A percentile compares a stretch with the other conserved stretches of the same genome.
These are phyloP conservation scores for Penicillium flavigenum DNA, from an alignment of 495 filamentous ascomycete genomes.

Conservation along the genomic window DNA sequence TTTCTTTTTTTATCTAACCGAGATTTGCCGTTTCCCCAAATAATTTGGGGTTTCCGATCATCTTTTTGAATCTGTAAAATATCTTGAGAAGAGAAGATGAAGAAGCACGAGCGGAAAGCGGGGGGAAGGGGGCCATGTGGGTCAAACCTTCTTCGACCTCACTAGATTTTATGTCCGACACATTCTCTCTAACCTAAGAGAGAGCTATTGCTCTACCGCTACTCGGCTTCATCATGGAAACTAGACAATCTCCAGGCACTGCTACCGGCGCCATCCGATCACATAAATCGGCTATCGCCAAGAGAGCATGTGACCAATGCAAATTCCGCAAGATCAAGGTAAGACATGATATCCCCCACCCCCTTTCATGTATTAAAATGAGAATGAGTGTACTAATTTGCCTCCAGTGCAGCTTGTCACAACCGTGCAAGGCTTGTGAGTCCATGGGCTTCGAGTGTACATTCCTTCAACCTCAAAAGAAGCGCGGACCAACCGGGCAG, in stretches of 20 bases:
- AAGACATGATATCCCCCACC: conserved; percentile 10
- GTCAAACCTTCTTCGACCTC: conserved; percentile 1
- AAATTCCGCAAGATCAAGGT: conserved; percentile 48
- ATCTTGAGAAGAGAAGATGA: background rate
- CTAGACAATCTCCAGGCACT: conserved; percentile 5
- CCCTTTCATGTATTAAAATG: conserved; percentile 2
- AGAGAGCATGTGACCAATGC: conserved; percentile 45
- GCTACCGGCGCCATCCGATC: conserved; percentile 32
- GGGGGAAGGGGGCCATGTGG: conserved; percentile 3
- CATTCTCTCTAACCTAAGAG: background rate
- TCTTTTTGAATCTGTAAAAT: background rate
- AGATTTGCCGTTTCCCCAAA: background rate
- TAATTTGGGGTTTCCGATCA: background rate
- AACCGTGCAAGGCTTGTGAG: conserved; percentile 40
- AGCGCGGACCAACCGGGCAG: conserved; percentile 44
- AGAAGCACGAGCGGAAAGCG: background rate
- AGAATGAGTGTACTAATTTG: conserved; percentile 9
- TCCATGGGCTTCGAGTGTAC: conserved; percentile 48
- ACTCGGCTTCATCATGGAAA: conserved; percentile 2
- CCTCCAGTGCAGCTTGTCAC: conserved; percentile 41
- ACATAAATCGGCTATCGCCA: conserved; percentile 32
- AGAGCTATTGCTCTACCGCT: background rate
- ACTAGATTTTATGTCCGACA: background rate
- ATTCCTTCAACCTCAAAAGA: conserved; percentile 46
- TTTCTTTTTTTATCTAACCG: background rate